A percentile compares a stretch with the other conserved stretches of the same genome.
Conservation (phyloP, 345 rosid species). For the Isatis tinctoria region DNA sequence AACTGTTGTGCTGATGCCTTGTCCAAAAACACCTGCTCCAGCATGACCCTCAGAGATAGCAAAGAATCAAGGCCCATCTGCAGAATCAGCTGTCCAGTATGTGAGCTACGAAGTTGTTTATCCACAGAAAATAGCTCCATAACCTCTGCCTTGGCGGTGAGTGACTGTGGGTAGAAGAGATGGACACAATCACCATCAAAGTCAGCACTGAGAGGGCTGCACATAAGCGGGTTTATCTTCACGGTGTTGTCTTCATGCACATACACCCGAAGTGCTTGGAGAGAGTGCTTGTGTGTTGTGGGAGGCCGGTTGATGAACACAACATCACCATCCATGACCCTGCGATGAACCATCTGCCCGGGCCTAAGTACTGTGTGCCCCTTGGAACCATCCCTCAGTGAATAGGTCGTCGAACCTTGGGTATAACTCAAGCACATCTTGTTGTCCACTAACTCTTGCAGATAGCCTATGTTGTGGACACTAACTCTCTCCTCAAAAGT, state of each 20-base stretch:
- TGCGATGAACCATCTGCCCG: conserved; percentile 84
- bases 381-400: conserved; percentile 87
- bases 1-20: conserved; percentile 63
- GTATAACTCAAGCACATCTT: conserved; percentile 66
- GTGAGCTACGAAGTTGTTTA: conserved; percentile 92
- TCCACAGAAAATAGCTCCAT: conserved; percentile 88
- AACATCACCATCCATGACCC: conserved; percentile 88
- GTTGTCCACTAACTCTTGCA: conserved; percentile 75
- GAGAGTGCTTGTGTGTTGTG: conserved; percentile 89
- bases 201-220: conserved; percentile 93
- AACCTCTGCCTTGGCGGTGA: conserved; percentile 92
- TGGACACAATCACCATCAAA: conserved; percentile 98
- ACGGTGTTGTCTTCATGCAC: conserved; percentile 92
- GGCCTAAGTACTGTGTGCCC: conserved; percentile 73
- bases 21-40: conserved; percentile 44
- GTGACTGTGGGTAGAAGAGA: conserved; percentile 87
- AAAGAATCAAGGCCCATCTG: conserved; percentile 74
- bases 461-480: conserved; percentile 48
- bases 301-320: conserved; percentile 97
- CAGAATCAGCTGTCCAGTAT: conserved; percentile 71
- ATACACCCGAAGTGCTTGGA: conserved; percentile 89
- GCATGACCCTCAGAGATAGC: conserved; percentile 63
- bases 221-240: conserved; percentile 88
- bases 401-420: conserved; percentile 71
- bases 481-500: conserved; percentile 90